Evolutionary conservation across 2,329 filamentous ascomycete genomes (phyloP).

Genomic region (Neofusicoccum umdonicola): DNA sequence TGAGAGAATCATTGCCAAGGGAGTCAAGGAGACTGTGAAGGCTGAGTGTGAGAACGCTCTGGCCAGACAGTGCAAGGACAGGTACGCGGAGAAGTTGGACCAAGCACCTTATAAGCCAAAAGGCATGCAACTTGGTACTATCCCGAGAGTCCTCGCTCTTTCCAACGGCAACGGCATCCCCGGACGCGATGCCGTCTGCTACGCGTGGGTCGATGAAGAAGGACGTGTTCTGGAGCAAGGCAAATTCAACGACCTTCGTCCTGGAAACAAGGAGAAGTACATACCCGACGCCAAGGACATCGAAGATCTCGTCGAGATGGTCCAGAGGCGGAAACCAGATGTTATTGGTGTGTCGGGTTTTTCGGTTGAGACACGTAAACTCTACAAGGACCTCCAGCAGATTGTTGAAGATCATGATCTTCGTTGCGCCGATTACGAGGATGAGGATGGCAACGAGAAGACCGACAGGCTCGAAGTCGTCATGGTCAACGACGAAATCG

Average conservation of each 20-base stretch:
- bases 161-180: conserved; percentile 82
- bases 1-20: conserved; percentile 79
- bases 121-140: conserved; percentile 83
- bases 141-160: conserved; percentile 80
- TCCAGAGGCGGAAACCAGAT: conserved; percentile 79
- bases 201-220: conserved; percentile 92
- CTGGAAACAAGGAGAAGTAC: conserved; percentile 64
- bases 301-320: conserved; percentile 72
- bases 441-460: conserved; percentile 67
- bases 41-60: conserved; percentile 93
- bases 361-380: conserved; percentile 78
- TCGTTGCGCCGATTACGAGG: conserved; percentile 76
- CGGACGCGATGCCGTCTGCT: conserved; percentile 73
- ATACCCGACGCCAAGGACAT: conserved; percentile 64
- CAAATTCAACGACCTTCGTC: conserved; percentile 74
- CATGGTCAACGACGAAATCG: conserved; percentile 93
- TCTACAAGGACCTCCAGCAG: conserved; percentile 77
- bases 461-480: conserved; percentile 83
- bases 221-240: conserved; percentile 86
- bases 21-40: conserved; percentile 90
- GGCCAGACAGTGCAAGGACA: conserved; percentile 81
- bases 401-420: conserved; percentile 76
- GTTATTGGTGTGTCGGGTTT: conserved; percentile 88
- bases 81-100: conserved; percentile 85
- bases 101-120: conserved; percentile 96